A percentile compares a stretch with the other conserved stretches of the same genome.
Evolutionary conservation across 306 rosid species (phyloP).

Genomic region (Rosa persica): DNA sequence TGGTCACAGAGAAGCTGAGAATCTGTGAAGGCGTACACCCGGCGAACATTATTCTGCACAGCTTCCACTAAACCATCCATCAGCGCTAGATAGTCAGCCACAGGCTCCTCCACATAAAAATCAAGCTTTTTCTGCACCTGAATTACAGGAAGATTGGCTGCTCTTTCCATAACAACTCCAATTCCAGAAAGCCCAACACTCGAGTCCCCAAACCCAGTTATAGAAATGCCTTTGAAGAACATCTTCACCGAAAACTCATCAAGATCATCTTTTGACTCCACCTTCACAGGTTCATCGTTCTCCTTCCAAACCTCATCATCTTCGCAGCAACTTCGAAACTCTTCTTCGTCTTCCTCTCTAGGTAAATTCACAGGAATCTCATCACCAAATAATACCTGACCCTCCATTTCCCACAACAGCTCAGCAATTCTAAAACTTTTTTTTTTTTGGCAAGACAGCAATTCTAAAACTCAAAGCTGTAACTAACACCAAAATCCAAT

Average conservation of each 20-base stretch:
- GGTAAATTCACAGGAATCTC: conserved; percentile 28
- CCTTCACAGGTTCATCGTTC: conserved; percentile 51
- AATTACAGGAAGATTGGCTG: conserved; percentile 44
- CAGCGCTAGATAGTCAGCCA: conserved; percentile 82
- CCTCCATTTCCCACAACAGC: conserved; percentile 49
- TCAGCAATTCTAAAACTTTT: conserved; percentile 19
- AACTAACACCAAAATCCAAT: conserved; percentile 28
- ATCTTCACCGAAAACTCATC: conserved; percentile 77
- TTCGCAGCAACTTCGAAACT: conserved; percentile 88
- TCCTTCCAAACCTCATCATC: conserved; percentile 75
- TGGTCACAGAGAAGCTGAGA: conserved; percentile 66
- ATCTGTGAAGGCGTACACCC: conserved; percentile 76
- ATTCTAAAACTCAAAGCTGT: conserved; percentile 17
- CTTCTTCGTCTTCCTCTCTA: conserved; percentile 90
- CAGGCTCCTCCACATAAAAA: conserved; percentile 68
- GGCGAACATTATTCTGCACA: conserved; percentile 44
- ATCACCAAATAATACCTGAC: conserved; percentile 40
- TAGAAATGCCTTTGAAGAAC: conserved; percentile 86
- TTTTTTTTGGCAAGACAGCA: too few species aligned
- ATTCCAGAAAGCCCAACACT: conserved; percentile 78
- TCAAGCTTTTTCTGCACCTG: conserved; percentile 91
- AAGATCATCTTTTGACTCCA: conserved; percentile 47
- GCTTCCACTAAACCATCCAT: conserved; percentile 85
- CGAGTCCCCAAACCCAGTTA: conserved; percentile 59
- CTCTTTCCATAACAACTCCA: conserved; percentile 86